Evolutionary conservation across 2,329 filamentous ascomycete species (phyloP).

Genomic region (Diaporthe batatas): DNA sequence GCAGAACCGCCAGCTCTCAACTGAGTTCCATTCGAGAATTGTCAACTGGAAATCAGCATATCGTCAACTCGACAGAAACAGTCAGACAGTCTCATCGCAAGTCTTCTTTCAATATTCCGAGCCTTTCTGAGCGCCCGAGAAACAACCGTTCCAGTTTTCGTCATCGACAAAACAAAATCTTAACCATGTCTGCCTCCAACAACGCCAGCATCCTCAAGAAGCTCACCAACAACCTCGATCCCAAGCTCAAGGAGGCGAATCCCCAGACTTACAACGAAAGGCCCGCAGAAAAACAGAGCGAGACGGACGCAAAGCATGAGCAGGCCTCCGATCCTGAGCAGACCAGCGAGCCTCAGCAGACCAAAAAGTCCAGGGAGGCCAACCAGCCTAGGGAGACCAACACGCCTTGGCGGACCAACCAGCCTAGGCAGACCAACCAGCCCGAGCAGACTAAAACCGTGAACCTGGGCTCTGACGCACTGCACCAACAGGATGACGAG

Average conservation of each 20-base stretch:
- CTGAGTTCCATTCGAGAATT: neutral
- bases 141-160: neutral
- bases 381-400: too few relatives aligned
- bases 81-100: too few relatives aligned
- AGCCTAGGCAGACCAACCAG: too few relatives aligned
- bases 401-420: too few relatives aligned
- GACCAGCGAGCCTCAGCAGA: too few relatives aligned
- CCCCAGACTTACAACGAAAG: neutral
- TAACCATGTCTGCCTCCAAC: neutral
- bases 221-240: neutral
- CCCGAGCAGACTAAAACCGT: too few relatives aligned
- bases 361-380: too few relatives aligned
- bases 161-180: neutral
- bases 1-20: neutral
- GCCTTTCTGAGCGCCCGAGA: neutral
- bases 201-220: neutral
- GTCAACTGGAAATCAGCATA: neutral
- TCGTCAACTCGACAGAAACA: neutral
- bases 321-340: neutral
- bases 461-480: too few relatives aligned
- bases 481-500: neutral
- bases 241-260: neutral
- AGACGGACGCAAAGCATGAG: neutral
- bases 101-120: too few relatives aligned
- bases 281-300: neutral